Conservation (phyloP, 2,329 filamentous ascomycete genomes). For the Penicillium sumatraense region DNA sequence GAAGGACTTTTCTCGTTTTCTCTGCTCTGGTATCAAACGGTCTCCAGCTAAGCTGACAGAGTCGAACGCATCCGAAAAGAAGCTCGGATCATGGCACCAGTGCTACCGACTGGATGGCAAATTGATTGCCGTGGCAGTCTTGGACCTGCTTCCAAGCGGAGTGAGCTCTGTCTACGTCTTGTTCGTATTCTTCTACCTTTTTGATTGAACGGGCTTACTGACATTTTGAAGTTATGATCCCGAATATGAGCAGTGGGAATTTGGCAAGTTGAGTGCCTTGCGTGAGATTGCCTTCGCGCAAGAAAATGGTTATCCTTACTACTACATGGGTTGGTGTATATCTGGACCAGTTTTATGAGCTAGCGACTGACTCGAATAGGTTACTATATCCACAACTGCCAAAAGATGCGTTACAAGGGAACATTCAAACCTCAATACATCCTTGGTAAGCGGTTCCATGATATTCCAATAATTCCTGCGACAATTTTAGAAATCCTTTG, state of each 20-base stretch:
- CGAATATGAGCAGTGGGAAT: constrained; percentile 63
- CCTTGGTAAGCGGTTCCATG: constrained; percentile 42
- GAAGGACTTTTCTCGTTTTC: constrained; percentile 52
- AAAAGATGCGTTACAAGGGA: constrained; percentile 58
- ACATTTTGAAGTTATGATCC: constrained; percentile 58
- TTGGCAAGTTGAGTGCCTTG: constrained; percentile 67
- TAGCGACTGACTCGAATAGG: constrained; percentile 38
- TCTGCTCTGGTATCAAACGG: constrained; percentile 52
- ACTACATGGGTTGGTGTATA: constrained; percentile 62
- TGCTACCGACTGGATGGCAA: constrained; percentile 56
- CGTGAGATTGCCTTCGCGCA: constrained; percentile 61
- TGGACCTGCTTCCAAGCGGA: constrained; percentile 52
- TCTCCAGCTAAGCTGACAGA: constrained; percentile 34
- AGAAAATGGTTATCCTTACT: constrained; percentile 62
- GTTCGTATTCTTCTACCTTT: constrained; percentile 34
- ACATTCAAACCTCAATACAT: constrained; percentile 53
- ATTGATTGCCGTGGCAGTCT: constrained; percentile 53
- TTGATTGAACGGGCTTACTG: constrained; percentile 3
- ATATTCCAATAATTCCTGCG: not conserved
- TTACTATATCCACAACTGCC: constrained; percentile 65
- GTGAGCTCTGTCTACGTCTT: constrained; percentile 57
- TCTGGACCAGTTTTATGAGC: not conserved
- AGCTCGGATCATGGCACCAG: constrained; percentile 55
- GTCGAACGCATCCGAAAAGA: constrained; percentile 43
- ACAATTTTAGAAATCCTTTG: no score